Conservation (phyloP, 2,329 filamentous ascomycete species). For the Apiospora arundinis region DNA sequence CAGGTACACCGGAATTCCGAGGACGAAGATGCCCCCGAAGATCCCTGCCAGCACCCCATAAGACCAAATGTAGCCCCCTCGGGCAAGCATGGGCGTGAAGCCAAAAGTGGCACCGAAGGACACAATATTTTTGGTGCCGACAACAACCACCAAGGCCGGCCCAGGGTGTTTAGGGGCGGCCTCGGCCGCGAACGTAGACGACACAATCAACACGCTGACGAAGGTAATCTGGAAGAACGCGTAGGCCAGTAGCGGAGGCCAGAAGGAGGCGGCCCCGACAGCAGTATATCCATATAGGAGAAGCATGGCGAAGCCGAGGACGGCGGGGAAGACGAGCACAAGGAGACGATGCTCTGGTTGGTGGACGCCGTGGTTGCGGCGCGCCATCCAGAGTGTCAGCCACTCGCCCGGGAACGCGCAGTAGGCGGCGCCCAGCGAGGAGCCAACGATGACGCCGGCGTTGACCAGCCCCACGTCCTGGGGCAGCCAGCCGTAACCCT, state of each 20-base stretch:
- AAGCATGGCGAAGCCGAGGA: slow-evolving; percentile 30
- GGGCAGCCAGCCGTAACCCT: slow-evolving; percentile 41
- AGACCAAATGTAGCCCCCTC: slow-evolving; percentile 27
- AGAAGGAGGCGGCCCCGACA: slow-evolving; percentile 21
- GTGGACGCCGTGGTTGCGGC: slow-evolving; percentile 32
- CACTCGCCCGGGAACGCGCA: slow-evolving; percentile 30
- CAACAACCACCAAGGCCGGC: slow-evolving; percentile 41
- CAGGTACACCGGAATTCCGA: slow-evolving; percentile 32
- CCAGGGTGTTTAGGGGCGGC: slow-evolving; percentile 42
- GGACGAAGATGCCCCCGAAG: slow-evolving; percentile 30
- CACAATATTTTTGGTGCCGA: slow-evolving; percentile 43
- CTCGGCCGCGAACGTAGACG: slow-evolving; percentile 43
- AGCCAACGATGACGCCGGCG: slow-evolving; percentile 52
- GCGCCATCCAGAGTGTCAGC: slow-evolving; percentile 30
- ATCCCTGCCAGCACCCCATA: slow-evolving; percentile 31
- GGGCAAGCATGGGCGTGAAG: slow-evolving; percentile 40
- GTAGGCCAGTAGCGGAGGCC: slow-evolving; percentile 38
- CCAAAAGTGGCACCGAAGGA: slow-evolving; percentile 41
- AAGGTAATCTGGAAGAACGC: slow-evolving; percentile 38
- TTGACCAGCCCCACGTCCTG: slow-evolving; percentile 52
- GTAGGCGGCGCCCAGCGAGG: slow-evolving; percentile 40
- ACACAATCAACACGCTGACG: slow-evolving; percentile 36
- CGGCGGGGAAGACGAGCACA: slow-evolving; percentile 27
- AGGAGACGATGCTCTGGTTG: slow-evolving; percentile 32
- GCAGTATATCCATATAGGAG: slow-evolving; percentile 25